These are phyloP conservation scores for Xylaria venustula DNA, from an alignment of 495 filamentous ascomycete species.

Conservation along the genomic window DNA sequence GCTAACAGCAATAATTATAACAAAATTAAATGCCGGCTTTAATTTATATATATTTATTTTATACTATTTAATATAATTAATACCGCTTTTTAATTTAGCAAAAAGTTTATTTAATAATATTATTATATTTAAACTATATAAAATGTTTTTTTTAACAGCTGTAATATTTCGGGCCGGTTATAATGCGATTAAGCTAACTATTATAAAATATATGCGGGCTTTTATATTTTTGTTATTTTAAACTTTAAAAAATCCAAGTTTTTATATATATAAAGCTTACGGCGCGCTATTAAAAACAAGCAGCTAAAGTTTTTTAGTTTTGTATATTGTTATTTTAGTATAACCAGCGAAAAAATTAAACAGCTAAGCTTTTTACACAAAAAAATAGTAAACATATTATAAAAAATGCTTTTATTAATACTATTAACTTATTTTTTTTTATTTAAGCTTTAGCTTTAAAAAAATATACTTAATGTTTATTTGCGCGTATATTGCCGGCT, in stretches of 20 bases:
- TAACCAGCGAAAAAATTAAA: neutral
- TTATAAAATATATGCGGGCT: neutral
- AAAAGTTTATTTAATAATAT: neutral
- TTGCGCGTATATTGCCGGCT: too few species aligned
- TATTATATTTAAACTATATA: neutral
- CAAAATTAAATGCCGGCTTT: neutral
- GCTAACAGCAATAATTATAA: neutral
- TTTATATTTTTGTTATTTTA: neutral
- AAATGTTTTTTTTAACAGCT: neutral
- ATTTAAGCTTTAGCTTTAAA: too few species aligned
- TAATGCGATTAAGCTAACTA: neutral
- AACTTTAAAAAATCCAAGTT: neutral
- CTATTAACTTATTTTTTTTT: too few species aligned
- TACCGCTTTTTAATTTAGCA: neutral
- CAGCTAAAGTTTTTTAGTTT: neutral
- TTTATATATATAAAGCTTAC: neutral
- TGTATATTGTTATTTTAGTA: neutral
- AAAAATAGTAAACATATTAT: too few species aligned
- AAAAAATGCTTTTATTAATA: too few species aligned
- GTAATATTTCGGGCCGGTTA: neutral
- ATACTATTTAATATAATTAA: neutral
- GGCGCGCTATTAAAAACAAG: neutral
- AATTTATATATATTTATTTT: neutral
- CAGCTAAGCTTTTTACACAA: too few species aligned
- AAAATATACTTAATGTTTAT: too few species aligned